These are phyloP conservation scores for Colletotrichum abscissum DNA, from an alignment of 2,329 filamentous ascomycete genomes.

Conservation along the genomic window DNA sequence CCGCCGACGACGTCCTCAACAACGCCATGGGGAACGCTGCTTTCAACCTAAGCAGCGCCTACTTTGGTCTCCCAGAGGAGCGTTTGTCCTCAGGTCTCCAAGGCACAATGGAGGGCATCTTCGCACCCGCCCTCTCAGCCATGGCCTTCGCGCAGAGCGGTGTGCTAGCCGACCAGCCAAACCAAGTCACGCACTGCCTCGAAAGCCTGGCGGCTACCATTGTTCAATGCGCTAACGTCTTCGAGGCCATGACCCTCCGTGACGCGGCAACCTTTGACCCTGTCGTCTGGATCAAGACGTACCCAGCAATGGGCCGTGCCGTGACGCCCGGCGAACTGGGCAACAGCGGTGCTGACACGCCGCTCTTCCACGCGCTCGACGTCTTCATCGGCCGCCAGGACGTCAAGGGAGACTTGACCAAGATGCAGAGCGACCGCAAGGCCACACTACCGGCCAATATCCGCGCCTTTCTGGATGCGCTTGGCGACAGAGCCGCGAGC, in stretches of 20 bases:
- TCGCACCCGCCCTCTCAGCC: conserved; percentile 21
- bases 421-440: conserved; percentile 26
- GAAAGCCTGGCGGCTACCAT: conserved; percentile 23
- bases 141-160: conserved; percentile 27
- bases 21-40: conserved; percentile 20
- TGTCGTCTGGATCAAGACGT: conserved; percentile 34
- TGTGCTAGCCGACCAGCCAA: conserved; percentile 25
- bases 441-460: conserved; percentile 29
- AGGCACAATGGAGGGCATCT: conserved; percentile 22
- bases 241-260: conserved; percentile 27
- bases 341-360: conserved; percentile 28
- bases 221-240: conserved; percentile 19
- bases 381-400: conserved; percentile 18
- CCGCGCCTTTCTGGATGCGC: conserved; percentile 21
- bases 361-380: conserved; percentile 31
- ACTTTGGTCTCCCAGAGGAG: conserved; percentile 30
- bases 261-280: conserved; percentile 26
- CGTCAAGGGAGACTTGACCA: conserved; percentile 24
- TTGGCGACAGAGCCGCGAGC: conserved; percentile 11
- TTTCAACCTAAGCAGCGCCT: conserved; percentile 19
- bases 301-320: conserved; percentile 26
- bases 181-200: conserved; percentile 16
- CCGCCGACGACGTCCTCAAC: conserved; percentile 31
- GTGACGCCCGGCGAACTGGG: conserved; percentile 26
- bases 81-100: conserved; percentile 26